Conservation (phyloP, 2,329 filamentous ascomycete species). For the Exophiala calicioides region DNA sequence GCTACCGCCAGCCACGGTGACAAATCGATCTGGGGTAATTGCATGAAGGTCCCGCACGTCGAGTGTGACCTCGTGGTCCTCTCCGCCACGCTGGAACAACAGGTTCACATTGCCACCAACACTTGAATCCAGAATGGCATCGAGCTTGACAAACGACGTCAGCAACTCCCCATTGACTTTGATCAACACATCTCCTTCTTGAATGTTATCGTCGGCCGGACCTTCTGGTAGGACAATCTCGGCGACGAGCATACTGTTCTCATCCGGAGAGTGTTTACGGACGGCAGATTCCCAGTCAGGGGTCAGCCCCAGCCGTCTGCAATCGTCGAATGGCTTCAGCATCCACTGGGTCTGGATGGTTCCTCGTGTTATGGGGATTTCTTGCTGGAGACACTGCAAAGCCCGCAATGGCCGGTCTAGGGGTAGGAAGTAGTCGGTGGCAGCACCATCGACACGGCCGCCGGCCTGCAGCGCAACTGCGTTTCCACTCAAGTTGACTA, state of each 20-base stretch:
- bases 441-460: constrained; percentile 88
- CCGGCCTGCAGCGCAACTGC: constrained; percentile 93
- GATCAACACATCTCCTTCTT: constrained; percentile 91
- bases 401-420: constrained; percentile 87
- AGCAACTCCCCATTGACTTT: constrained; percentile 92
- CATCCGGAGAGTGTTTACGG: constrained; percentile 79
- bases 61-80: constrained; percentile 82
- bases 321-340: constrained; percentile 96
- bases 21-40: constrained; percentile 94
- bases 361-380: constrained; percentile 75
- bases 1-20: constrained; percentile 87
- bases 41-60: constrained; percentile 85
- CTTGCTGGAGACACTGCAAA: constrained; percentile 78
- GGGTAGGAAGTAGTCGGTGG: constrained; percentile 96
- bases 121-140: constrained; percentile 86
- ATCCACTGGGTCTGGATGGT: constrained; percentile 99
- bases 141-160: constrained; percentile 87
- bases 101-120: constrained; percentile 78
- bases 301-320: constrained; percentile 80
- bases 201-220: constrained; percentile 80
- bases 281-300: constrained; percentile 84
- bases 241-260: constrained; percentile 95
- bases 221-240: constrained; percentile 93
- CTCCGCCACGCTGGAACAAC: constrained; percentile 82
- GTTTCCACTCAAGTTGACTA: constrained; percentile 91